Conservation (phyloP, 2,329 filamentous ascomycete genomes). For the Xylaria hypoxylon region DNA sequence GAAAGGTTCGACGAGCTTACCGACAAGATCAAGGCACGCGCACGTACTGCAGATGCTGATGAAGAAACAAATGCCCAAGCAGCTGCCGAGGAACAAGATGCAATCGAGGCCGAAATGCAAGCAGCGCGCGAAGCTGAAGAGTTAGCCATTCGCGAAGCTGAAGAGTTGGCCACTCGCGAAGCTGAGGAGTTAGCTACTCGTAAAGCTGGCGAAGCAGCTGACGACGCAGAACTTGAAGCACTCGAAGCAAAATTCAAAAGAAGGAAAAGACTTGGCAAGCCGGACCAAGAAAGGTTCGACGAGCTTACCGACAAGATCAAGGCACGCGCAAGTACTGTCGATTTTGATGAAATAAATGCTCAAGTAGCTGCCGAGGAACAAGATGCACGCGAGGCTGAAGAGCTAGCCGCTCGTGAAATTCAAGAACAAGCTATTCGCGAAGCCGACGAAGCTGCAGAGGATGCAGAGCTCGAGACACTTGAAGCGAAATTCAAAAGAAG, state of each 20-base stretch:
- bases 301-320: slow-evolving; percentile 33
- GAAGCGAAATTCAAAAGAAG: slow-evolving; percentile 22
- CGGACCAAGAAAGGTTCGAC: slow-evolving; percentile 32
- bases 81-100: slow-evolving; percentile 21
- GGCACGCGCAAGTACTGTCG: slow-evolving; percentile 34
- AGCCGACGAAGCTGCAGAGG: slow-evolving; percentile 39
- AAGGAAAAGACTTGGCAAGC: slow-evolving; percentile 25
- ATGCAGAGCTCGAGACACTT: slow-evolving; percentile 27
- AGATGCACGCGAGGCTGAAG: slow-evolving; percentile 29
- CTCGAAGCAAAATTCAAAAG: slow-evolving; percentile 22
- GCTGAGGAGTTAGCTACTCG: slow-evolving; percentile 16
- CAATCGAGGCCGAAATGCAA: slow-evolving; percentile 23
- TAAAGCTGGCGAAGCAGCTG: slow-evolving; percentile 31
- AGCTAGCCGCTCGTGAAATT: slow-evolving; percentile 26
- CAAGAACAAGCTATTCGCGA: slow-evolving; percentile 39
- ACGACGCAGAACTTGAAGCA: slow-evolving; percentile 29
- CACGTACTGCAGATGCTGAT: slow-evolving; percentile 13
- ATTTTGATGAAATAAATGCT: slow-evolving; percentile 40
- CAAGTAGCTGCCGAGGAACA: slow-evolving; percentile 41
- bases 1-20: slow-evolving; percentile 31
- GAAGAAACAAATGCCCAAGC: slow-evolving; percentile 13
- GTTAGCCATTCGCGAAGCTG: slow-evolving; percentile 23
- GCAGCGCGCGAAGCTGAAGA: slow-evolving; percentile 34
- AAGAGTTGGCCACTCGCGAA: slow-evolving; percentile 1
- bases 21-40: slow-evolving; percentile 33